These are phyloP conservation scores for Leucogyrophana mollusca DNA, from an alignment of 768 basidiomycete species.

Conservation along the genomic window DNA sequence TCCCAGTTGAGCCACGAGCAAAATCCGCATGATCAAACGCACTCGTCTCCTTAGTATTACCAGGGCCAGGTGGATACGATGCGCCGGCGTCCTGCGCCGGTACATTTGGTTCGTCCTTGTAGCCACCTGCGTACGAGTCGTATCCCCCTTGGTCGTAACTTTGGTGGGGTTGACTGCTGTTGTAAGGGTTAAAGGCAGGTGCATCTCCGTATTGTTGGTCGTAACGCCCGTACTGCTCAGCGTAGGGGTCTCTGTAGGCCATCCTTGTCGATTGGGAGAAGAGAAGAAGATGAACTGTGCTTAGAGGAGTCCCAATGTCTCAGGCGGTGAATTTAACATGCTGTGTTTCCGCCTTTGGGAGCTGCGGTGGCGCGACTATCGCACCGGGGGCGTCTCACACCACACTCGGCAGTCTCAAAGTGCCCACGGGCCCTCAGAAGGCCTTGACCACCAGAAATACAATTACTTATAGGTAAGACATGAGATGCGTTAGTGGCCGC, in stretches of 20 bases:
- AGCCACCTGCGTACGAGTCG: conserved; percentile 26
- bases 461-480: too few relatives aligned
- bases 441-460: too few relatives aligned
- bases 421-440: too few relatives aligned
- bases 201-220: conserved; percentile 33
- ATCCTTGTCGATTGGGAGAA: conserved; percentile 28
- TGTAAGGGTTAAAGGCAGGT: conserved; percentile 47
- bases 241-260: conserved; percentile 58
- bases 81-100: conserved; percentile 10
- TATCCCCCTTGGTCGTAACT: conserved; percentile 51
- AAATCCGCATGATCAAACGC: conserved; percentile 45
- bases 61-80: conserved; percentile 14
- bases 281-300: not conserved
- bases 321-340: not conserved
- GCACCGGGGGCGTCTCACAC: not conserved
- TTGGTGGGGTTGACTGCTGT: conserved; percentile 41
- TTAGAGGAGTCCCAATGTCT: not conserved
- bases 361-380: not conserved
- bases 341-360: conserved; percentile 1
- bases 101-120: conserved; percentile 37
- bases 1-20: conserved; percentile 28
- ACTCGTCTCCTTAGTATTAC: conserved; percentile 29
- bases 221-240: conserved; percentile 30
- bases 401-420: too few relatives aligned
- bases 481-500: too few relatives aligned